Percentiles rank a stretch among this genome's conserved stretches.
Evolutionary conservation across 441 rosid genomes (phyloP).

Genomic region (Erysimum cheiri): DNA sequence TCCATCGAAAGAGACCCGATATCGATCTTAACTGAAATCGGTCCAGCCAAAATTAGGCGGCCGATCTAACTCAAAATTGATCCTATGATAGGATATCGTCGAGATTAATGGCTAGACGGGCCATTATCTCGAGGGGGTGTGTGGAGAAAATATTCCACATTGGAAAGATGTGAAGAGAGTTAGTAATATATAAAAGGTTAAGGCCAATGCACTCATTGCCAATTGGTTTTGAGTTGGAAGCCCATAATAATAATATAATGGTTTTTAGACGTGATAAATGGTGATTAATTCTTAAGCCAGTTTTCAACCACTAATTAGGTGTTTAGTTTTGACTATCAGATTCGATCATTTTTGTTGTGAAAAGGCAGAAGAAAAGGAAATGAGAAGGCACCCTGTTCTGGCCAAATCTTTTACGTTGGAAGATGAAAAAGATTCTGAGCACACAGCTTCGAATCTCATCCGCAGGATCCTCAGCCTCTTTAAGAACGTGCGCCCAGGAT

Average conservation of each 20-base stretch:
- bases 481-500: constrained; percentile 66
- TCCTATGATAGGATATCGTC: no score
- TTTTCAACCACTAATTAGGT: neutral
- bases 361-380: constrained; percentile 34
- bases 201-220: no score
- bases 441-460: constrained; percentile 59
- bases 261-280: neutral
- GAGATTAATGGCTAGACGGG: no score
- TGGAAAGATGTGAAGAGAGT: no score
- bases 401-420: constrained; percentile 55
- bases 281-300: constrained; percentile 4
- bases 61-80: no score
- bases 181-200: no score
- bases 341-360: constrained; percentile 5
- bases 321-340: neutral
- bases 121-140: no score
- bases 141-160: no score
- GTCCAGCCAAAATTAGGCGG: no score
- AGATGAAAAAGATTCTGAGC: constrained; percentile 53
- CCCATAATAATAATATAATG: neutral
- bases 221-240: no score
- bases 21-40: no score
- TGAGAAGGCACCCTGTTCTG: constrained; percentile 46
- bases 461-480: constrained; percentile 65
- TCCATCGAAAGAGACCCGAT: no score